Evolutionary conservation across 176 grass and related monocot species (phyloP).

Genomic region (bread wheat (Triticum aestivum)): DNA sequence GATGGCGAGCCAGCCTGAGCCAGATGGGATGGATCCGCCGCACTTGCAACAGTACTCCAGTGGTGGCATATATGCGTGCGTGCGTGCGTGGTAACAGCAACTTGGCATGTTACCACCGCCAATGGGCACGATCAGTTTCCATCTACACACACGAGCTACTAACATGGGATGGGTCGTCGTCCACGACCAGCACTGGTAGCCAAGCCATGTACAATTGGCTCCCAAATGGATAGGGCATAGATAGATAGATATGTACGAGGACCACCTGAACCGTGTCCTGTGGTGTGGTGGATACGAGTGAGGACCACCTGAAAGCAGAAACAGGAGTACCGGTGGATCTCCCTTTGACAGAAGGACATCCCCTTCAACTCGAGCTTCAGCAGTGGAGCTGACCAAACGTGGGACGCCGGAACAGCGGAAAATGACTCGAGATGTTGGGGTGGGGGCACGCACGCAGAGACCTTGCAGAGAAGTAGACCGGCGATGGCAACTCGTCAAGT

Average conservation of each 20-base stretch:
- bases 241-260: too few species aligned
- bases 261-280: too few species aligned
- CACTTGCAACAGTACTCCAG: not conserved
- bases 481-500: not conserved
- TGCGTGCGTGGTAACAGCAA: not conserved
- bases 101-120: not conserved
- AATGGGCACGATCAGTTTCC: not conserved
- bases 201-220: too few species aligned
- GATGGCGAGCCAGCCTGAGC: not conserved
- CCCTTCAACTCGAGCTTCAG: not conserved
- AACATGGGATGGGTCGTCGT: too few species aligned
- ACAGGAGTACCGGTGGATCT: not conserved
- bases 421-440: too few species aligned
- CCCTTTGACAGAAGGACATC: not conserved
- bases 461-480: not conserved
- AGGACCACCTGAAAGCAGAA: not conserved
- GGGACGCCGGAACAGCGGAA: not conserved
- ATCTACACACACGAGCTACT: not conserved
- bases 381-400: not conserved
- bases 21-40: constrained; percentile 22
- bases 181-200: too few species aligned
- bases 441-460: too few species aligned
- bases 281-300: too few species aligned
- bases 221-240: too few species aligned
- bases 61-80: not conserved